phyloP scores from a whole-genome alignment of 2,329 filamentous ascomycete genomes.

The Rachicladosporium sp. region DNA sequence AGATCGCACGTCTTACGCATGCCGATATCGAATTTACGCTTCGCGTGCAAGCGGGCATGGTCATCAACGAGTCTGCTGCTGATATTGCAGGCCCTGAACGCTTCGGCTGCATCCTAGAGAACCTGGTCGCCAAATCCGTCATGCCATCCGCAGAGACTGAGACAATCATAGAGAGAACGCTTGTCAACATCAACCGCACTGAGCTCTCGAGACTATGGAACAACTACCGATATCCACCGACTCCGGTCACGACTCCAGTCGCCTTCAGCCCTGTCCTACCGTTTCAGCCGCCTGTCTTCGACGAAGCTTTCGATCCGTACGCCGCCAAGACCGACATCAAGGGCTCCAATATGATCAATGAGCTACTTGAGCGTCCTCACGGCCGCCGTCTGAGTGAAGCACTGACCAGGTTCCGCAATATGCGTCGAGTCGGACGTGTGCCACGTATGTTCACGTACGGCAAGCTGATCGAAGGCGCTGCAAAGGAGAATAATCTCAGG shows the following conservation, averaged over 20 bases:
- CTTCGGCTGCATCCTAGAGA: slow-evolving; percentile 50
- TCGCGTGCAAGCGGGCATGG: slow-evolving; percentile 45
- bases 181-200: slow-evolving; percentile 40
- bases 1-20: slow-evolving; percentile 43
- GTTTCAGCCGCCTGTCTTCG: slow-evolving; percentile 48
- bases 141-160: slow-evolving; percentile 45
- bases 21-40: slow-evolving; percentile 46
- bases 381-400: slow-evolving; percentile 65
- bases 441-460: slow-evolving; percentile 94
- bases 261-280: slow-evolving; percentile 34
- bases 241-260: slow-evolving; percentile 35
- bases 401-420: slow-evolving; percentile 75
- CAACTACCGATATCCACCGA: slow-evolving; percentile 39
- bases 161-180: slow-evolving; percentile 44
- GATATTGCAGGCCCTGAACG: slow-evolving; percentile 48
- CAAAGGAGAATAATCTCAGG: slow-evolving; percentile 71
- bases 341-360: slow-evolving; percentile 79
- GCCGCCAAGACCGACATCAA: slow-evolving; percentile 84
- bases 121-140: slow-evolving; percentile 40
- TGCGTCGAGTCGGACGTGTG: slow-evolving; percentile 81
- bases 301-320: slow-evolving; percentile 85
- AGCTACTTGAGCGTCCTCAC: slow-evolving; percentile 71
- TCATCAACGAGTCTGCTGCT: slow-evolving; percentile 33
- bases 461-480: slow-evolving; percentile 84
- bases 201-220: slow-evolving; percentile 46